Conservation (phyloP, 2,329 filamentous ascomycete genomes). For the Paraphaeosphaeria sporulosa region DNA sequence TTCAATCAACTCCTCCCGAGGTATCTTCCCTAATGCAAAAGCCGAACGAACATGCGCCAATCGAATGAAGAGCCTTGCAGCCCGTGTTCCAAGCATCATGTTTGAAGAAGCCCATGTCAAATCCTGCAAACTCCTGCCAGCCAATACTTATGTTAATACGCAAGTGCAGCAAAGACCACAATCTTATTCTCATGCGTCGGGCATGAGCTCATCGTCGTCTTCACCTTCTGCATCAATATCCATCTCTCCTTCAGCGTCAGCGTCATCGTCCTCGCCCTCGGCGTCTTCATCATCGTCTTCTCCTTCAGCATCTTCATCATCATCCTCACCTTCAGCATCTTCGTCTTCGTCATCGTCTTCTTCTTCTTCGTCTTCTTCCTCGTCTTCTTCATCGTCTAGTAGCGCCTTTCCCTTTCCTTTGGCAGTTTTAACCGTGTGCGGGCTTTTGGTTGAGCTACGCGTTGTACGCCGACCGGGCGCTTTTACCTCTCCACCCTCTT, state of each 20-base stretch:
- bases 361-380: slow-evolving; percentile 36
- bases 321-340: slow-evolving; percentile 29
- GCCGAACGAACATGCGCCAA: slow-evolving; percentile 16
- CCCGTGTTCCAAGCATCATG: background rate
- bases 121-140: background rate
- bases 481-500: slow-evolving; percentile 43
- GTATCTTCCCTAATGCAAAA: slow-evolving; percentile 30
- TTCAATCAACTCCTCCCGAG: slow-evolving; percentile 23
- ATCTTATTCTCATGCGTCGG: slow-evolving; percentile 22
- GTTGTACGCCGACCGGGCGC: slow-evolving; percentile 37
- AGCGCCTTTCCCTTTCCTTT: slow-evolving; percentile 39
- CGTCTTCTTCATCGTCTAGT: slow-evolving; percentile 37
- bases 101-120: slow-evolving; percentile 1
- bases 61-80: slow-evolving; percentile 10
- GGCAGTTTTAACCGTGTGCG: slow-evolving; percentile 26
- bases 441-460: slow-evolving; percentile 40
- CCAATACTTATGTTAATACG: background rate
- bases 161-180: background rate
- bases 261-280: slow-evolving; percentile 36
- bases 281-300: slow-evolving; percentile 38
- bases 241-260: slow-evolving; percentile 27
- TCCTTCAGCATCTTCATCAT: slow-evolving; percentile 17
- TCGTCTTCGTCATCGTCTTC: slow-evolving; percentile 35
- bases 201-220: slow-evolving; percentile 42
- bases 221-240: slow-evolving; percentile 38